Evolutionary conservation across 2,329 filamentous ascomycete species (phyloP).

Genomic region (Xylariales sp.): DNA sequence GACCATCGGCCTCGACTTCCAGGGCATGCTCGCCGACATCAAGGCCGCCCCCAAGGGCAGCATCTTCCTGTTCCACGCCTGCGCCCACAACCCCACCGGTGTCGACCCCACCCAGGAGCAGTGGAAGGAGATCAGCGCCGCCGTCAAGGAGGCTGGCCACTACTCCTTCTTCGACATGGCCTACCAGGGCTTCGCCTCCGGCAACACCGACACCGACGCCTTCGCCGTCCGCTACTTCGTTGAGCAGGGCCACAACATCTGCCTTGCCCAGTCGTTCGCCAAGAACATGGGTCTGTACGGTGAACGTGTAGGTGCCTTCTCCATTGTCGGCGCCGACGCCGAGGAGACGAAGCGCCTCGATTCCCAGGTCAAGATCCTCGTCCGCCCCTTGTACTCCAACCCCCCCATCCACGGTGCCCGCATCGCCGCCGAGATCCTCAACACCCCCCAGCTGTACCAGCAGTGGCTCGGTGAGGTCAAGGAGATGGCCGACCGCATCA

Average conservation of each 20-base stretch:
- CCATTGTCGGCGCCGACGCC: slow-evolving; percentile 75
- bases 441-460: slow-evolving; percentile 76
- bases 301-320: slow-evolving; percentile 97
- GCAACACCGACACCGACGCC: slow-evolving; percentile 86
- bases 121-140: slow-evolving; percentile 86
- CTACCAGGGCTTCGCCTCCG: slow-evolving; percentile 96
- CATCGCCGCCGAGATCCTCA: slow-evolving; percentile 88
- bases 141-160: slow-evolving; percentile 81
- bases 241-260: slow-evolving; percentile 83
- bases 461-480: slow-evolving; percentile 98
- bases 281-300: slow-evolving; percentile 99
- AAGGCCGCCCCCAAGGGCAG: slow-evolving; percentile 82
- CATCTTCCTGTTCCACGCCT: slow-evolving; percentile 92
- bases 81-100: slow-evolving; percentile 96
- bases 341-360: slow-evolving; percentile 96
- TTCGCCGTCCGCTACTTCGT: slow-evolving; percentile 93
- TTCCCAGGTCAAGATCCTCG: slow-evolving; percentile 96
- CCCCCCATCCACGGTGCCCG: slow-evolving; percentile 94
- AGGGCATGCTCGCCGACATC: slow-evolving; percentile 86
- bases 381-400: slow-evolving; percentile 97
- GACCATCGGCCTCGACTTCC: slow-evolving; percentile 96
- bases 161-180: slow-evolving; percentile 99
- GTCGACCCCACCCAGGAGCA: slow-evolving; percentile 89
- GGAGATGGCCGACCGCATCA: slow-evolving; percentile 98
- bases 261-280: slow-evolving; percentile 89